These are phyloP conservation scores for Vigna trinervia DNA, from an alignment of 306 rosid genomes.

Conservation along the genomic window DNA sequence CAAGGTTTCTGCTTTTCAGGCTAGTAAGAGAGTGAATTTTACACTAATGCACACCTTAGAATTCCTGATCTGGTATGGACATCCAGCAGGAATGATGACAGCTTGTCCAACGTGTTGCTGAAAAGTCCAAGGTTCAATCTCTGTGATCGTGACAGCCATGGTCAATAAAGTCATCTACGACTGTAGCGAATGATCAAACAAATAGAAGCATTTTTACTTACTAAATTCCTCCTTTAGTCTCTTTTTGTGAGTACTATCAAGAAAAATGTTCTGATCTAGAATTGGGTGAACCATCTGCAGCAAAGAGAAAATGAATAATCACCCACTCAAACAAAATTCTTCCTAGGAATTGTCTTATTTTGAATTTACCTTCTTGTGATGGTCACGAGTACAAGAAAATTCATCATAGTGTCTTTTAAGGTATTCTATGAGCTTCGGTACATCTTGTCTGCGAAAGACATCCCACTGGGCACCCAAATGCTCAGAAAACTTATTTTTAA, in stretches of 20 bases:
- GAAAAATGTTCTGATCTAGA: conserved; percentile 86
- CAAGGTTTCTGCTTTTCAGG: conserved; percentile 27
- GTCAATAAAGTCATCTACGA: conserved; percentile 37
- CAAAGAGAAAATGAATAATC: conserved; percentile 47
- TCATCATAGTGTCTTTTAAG: conserved; percentile 70
- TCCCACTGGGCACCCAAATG: conserved; percentile 84
- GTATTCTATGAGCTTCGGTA: conserved; percentile 84
- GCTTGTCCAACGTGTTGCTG: conserved; percentile 95
- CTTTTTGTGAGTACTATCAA: conserved; percentile 73
- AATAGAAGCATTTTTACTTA: conserved; percentile 50
- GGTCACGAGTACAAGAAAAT: conserved; percentile 49
- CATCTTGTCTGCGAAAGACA: conserved; percentile 94
- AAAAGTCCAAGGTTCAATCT: conserved; percentile 97
- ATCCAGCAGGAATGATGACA: conserved; percentile 97
- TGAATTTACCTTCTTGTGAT: conserved; percentile 58
- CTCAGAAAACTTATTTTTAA: conserved; percentile 43
- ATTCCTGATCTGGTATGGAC: conserved; percentile 93
- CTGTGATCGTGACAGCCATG: conserved; percentile 50
- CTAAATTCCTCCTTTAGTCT: conserved; percentile 91
- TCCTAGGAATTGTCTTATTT: conserved; percentile 28
- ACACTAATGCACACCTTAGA: conserved; percentile 66
- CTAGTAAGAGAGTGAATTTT: conserved; percentile 7
- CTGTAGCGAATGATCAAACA: conserved; percentile 37
- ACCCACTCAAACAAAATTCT: conserved; percentile 42
- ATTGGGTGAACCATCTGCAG: conserved; percentile 88